Base-by-base conservation (phyloP, 331 rosid species). In the Dryas integrifolia region DNA sequence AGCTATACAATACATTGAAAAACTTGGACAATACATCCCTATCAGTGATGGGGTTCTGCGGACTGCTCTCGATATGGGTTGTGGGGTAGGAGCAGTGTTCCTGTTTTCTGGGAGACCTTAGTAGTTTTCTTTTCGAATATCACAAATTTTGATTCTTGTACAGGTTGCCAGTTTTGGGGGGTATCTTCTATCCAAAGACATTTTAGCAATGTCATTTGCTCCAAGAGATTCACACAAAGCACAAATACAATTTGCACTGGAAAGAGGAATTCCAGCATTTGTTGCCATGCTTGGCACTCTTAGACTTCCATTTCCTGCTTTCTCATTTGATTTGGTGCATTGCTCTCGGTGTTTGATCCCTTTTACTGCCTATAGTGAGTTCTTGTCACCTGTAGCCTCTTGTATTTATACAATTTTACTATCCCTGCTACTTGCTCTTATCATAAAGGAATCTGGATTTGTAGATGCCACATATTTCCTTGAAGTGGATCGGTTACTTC, bases 81-180 rank as follows among this genome's bases (percentile, higher is more conserved):
- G 99, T 77, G 98, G 99, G 93, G 99, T 95, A 84, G 62, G 90
- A 73, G 26, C 76, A 38, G 8, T 71, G 60, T 59, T 77, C 65
- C 57, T 77, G 43, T 65, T 60, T 77, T 80, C 26, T 69, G 47
- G 21, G 45, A 78, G 67, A 58, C 53, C n/a, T 67, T 53, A 13
- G 30, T 38, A 76, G 44, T 67, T 78, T 70, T 70, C 18, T 38
- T 58, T 40, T 70, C 48, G 58, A 58, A 26, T 51, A 16, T 73
- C 18, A 7, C 18, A 16, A 69, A 24, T 24, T 80, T 41, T 77
- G 53, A 74, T 56, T 62, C 61, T 69, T 46, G 74, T 85, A 61
- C 85, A 95, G 99, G 99, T 95, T 74, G 99, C 99, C 40, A 95
- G 99, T 86, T 92, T 95, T 81, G 99, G 99, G 39, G 99, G 99